These are phyloP conservation scores for Suillus lakei DNA, from an alignment of 768 basidiomycete genomes.

Conservation along the genomic window DNA sequence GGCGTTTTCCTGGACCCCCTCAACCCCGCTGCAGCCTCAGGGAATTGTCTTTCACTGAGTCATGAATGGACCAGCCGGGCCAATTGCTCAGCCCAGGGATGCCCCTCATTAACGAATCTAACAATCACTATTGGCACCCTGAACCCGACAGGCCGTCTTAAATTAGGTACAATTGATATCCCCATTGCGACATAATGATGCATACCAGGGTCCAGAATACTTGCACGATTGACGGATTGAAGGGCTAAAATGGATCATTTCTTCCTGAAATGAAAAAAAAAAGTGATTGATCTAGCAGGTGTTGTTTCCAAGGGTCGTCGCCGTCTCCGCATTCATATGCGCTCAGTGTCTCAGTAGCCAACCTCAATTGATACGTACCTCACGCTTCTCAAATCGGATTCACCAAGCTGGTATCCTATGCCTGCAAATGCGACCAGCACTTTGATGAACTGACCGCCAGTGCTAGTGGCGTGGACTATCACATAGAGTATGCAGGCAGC, in stretches of 20 bases:
- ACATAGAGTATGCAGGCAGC: slow-evolving; percentile 24
- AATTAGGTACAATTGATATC: slow-evolving; percentile 26
- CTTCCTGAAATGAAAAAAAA: slow-evolving; percentile 17
- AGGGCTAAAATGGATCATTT: slow-evolving; percentile 32
- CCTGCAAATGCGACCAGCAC: slow-evolving; percentile 12
- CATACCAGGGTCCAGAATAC: slow-evolving; percentile 26
- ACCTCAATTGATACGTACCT: background rate
- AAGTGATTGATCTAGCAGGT: background rate
- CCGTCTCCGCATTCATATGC: background rate
- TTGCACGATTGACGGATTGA: slow-evolving; percentile 31
- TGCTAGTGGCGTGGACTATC: slow-evolving; percentile 33
- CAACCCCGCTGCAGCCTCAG: slow-evolving; percentile 21
- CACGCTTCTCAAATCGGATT: background rate
- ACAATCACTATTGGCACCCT: slow-evolving; percentile 32
- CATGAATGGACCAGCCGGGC: slow-evolving; percentile 14
- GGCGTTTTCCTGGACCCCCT: slow-evolving; percentile 28
- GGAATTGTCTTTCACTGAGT: slow-evolving; percentile 15
- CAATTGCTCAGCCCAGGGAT: slow-evolving; percentile 28
- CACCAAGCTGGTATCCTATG: background rate
- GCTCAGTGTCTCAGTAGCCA: background rate
- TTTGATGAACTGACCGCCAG: slow-evolving; percentile 24
- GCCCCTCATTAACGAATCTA: slow-evolving; percentile 25
- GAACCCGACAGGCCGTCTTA: slow-evolving; percentile 25
- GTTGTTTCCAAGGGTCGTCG: background rate
- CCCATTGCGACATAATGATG: slow-evolving; percentile 20